Conservation (phyloP, 1,139 yeast species). For the Taiozyma sp. region DNA sequence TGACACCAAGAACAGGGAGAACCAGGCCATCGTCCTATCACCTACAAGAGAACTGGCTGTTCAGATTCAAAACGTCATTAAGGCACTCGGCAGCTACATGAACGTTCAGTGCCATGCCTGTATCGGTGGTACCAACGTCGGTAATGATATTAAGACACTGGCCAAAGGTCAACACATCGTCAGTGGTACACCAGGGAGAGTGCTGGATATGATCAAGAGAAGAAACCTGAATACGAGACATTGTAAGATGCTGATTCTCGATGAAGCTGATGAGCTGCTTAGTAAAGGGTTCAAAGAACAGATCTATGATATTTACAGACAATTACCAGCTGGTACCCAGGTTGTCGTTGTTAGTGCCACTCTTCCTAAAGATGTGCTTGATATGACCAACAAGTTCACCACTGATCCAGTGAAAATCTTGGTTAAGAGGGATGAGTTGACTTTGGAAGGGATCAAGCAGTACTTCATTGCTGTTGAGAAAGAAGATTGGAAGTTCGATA, state of each 20-base stretch:
- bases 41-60: slow-evolving; percentile 96
- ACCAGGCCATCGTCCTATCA: slow-evolving; percentile 82
- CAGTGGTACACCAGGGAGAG: slow-evolving; percentile 97
- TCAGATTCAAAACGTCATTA: slow-evolving; percentile 83
- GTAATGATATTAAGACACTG: slow-evolving; percentile 71
- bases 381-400: slow-evolving; percentile 83
- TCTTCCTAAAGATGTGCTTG: slow-evolving; percentile 77
- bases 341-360: slow-evolving; percentile 96
- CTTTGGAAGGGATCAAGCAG: slow-evolving; percentile 88
- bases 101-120: slow-evolving; percentile 83
- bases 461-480: slow-evolving; percentile 81
- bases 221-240: slow-evolving; percentile 62
- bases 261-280: slow-evolving; percentile 92
- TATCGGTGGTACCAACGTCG: slow-evolving; percentile 87
- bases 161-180: slow-evolving; percentile 84
- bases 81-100: slow-evolving; percentile 84
- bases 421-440: slow-evolving; percentile 85
- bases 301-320: slow-evolving; percentile 82
- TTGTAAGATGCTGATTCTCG: slow-evolving; percentile 79
- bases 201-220: slow-evolving; percentile 81
- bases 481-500: slow-evolving; percentile 95
- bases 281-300: slow-evolving; percentile 92
- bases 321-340: slow-evolving; percentile 76
- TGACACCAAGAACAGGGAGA: slow-evolving; percentile 61
- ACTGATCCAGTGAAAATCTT: slow-evolving; percentile 87